Evolutionary conservation across 306 rosid species (phyloP).

Genomic region (Vicia villosa): DNA sequence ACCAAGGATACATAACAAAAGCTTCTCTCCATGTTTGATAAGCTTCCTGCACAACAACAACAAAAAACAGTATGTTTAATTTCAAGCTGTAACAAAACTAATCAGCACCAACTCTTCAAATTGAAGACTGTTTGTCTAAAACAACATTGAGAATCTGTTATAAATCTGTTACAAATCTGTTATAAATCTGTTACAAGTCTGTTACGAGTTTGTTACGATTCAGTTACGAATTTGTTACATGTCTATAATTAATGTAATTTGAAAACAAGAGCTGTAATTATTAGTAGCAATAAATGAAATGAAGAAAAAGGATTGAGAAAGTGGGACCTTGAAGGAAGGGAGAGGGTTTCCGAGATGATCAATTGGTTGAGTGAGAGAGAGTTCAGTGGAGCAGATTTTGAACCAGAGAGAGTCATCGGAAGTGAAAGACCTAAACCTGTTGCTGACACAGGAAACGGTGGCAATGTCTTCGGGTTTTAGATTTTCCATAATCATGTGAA

Average conservation of each 20-base stretch:
- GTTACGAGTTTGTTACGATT: too few species aligned
- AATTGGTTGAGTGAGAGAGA: slow-evolving; percentile 49
- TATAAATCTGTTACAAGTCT: too few species aligned
- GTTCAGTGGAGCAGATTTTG: slow-evolving; percentile 61
- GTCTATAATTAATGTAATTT: not conserved
- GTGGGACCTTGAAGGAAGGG: slow-evolving; percentile 71
- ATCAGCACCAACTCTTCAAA: too few species aligned
- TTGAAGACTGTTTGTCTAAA: too few species aligned
- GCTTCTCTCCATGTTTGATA: slow-evolving; percentile 72
- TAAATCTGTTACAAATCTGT: too few species aligned
- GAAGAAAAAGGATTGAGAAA: not conserved
- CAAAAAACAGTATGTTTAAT: slow-evolving; percentile 8
- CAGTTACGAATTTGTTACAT: too few species aligned
- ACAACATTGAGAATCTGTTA: too few species aligned
- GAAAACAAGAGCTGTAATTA: not conserved
- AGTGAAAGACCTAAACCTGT: slow-evolving; percentile 52
- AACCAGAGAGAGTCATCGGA: slow-evolving; percentile 75
- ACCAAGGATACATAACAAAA: slow-evolving; percentile 85
- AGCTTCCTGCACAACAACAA: slow-evolving; percentile 47
- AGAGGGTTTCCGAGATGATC: slow-evolving; percentile 63
- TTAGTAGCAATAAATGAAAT: not conserved
- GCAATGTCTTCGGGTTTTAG: slow-evolving; percentile 61
- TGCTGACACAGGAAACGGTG: slow-evolving; percentile 59
- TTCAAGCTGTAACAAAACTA: slow-evolving; percentile 14
- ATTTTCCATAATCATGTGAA: slow-evolving; percentile 51